Evolutionary conservation across 768 basidiomycete genomes (phyloP).

Genomic region (Pisolithus tinctorius): DNA sequence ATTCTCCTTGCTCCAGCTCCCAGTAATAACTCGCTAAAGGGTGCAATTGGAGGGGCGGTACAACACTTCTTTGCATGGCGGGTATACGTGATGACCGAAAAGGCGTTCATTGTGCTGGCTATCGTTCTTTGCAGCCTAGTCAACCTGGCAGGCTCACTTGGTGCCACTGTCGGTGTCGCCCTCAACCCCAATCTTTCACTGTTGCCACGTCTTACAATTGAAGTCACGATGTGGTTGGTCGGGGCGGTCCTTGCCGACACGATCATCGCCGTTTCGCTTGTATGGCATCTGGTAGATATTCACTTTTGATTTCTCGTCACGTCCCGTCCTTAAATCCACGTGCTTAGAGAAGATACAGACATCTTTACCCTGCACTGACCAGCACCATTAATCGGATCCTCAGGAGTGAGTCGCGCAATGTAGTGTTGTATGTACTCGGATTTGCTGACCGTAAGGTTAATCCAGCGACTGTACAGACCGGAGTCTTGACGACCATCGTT

Average conservation of each 20-base stretch:
- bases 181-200: neutral
- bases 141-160: neutral
- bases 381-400: neutral
- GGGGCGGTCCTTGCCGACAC: too few species aligned
- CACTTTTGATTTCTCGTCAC: neutral
- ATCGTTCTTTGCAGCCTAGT: neutral
- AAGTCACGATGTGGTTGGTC: too few species aligned
- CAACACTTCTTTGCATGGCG: neutral
- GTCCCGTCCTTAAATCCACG: neutral
- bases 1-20: neutral
- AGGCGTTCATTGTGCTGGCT: neutral
- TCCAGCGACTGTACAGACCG: neutral
- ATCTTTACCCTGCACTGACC: neutral
- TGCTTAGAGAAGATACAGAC: neutral
- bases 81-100: neutral
- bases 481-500: neutral
- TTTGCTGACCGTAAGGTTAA: too few species aligned
- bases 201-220: too few species aligned
- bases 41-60: neutral
- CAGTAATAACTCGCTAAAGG: neutral
- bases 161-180: neutral
- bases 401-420: neutral
- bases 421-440: too few species aligned
- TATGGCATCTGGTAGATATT: neutral
- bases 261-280: too few species aligned